Evolutionary conservation across 805 yeast genomes (phyloP), one percentile per base, ranked within the genome.

Genomic region (Ogataea wickerhamii): DNA sequence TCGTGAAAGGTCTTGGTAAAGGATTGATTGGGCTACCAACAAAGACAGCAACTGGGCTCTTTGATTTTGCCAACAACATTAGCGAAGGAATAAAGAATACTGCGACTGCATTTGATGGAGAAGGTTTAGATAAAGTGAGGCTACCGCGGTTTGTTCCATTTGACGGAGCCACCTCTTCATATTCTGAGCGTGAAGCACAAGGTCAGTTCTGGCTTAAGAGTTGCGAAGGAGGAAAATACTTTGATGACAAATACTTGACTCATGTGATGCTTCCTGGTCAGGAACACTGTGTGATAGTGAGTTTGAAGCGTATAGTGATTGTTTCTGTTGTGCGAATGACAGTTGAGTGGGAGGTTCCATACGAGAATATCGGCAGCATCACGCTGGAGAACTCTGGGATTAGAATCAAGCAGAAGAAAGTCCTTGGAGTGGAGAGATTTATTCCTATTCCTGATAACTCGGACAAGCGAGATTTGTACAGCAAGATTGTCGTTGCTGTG

Each of bases 21-120:
- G 99, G 98, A 10, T 55, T 94, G n/a, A 77, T 93, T 40, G 98
- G 98, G 0, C 64, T 94, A 21, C 98, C 99, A 0, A 89, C 98
- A 0, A 93, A 93, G 66, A 87, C 98, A 0, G 96, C 96, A 0
- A 88, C 91, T 49, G 99, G 99, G 10, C 58, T 93, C 18, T 81
- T 93, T 48, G 99, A 93, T 57, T 69, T 94, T 45, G 96, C 98
- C 1, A 83, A 85, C 37, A 91, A 87, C 60, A 80, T 93, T 25
- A 81, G 95, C 64, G 97, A 89, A 57, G 98, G 98, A 19, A 88
- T 94, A 34, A 73, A 89, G 43, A 89, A 82, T 57, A 86, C 97
- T 0, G 87, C 99, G 0, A 86, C 96, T 0, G 91, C 85, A 1
- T 82, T 87, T 56, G 96, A 87, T 57, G 77, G 73, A 3, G 87